Base-by-base conservation (phyloP, 257 asterid genomes). In the Mentha longifolia region DNA sequence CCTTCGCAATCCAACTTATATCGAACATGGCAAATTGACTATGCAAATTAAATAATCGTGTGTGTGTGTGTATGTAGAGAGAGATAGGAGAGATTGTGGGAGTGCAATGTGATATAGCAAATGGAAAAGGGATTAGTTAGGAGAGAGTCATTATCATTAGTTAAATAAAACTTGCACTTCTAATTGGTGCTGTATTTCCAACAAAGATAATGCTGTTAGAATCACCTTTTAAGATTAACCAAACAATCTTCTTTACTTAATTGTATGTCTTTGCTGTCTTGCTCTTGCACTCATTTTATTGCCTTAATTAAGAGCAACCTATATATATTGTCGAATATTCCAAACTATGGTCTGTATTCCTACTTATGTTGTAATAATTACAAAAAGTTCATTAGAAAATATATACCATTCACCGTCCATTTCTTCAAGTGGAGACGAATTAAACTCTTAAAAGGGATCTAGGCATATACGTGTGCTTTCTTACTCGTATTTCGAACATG, bases 61-160 rank as follows among this genome's bases (percentile, higher is more conserved):
- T n/a, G n/a, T n/a, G n/a, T n/a, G n/a, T n/a, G n/a, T n/a, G n/a
- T n/a, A n/a, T n/a, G n/a, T n/a, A n/a, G n/a, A n/a, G n/a, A n/a
- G n/a, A n/a, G n/a, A n/a, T n/a, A n/a, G n/a, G n/a, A n/a, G n/a
- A 25, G 28, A 25, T 25, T 25, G 28, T 25, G 28, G 28, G 28
- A 28, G 31, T 28, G 31, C 3, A 28, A 28, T 28, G 3, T 28
- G 31, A 2, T 28, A 3, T 28, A 28, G 31, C 3, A 28, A 28
- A 3, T 79, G 82, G 80, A 79, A 82, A 55, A 60, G 66, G 54
- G 69, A 42, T 37, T 46, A 45, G 74, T 86, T 89, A 86, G 91
- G 94, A 80, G 67, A 50, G 61, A 33, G 91, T 90, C 96, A 70
- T 84, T 83, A 76, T 90, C 96, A 54, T 35, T 22, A 65, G 57